Evolutionary conservation across 352 stramenopile species (phyloP).

Genomic region (Phytophthora ohioensis): DNA sequence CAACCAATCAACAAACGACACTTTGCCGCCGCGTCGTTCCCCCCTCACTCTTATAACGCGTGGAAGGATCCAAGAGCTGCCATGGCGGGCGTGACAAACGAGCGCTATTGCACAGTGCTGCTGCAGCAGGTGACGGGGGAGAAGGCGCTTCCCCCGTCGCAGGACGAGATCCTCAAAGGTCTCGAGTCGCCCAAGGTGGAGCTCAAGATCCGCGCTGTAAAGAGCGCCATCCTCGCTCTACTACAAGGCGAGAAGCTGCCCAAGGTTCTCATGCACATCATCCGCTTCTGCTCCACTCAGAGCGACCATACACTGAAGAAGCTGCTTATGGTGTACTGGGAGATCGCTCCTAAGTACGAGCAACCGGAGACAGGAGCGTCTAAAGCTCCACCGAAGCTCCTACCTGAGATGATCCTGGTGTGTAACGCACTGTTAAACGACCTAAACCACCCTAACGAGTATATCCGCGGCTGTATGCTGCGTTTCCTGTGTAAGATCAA

Average conservation of each 20-base stretch:
- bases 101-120: constrained; percentile 89
- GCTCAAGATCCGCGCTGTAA: constrained; percentile 98
- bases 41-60: constrained; percentile 22
- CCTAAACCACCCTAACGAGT: constrained; percentile 99
- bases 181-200: constrained; percentile 95
- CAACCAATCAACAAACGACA: constrained; percentile 28
- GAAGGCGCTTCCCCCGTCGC: constrained; percentile 73
- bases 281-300: constrained; percentile 99
- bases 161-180: constrained; percentile 98
- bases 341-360: constrained; percentile 99
- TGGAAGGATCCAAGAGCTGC: constrained; percentile 38
- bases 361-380: constrained; percentile 50
- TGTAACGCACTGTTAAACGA: constrained; percentile 99
- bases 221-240: constrained; percentile 98
- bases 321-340: constrained; percentile 99
- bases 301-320: constrained; percentile 99
- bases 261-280: constrained; percentile 99
- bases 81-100: constrained; percentile 80
- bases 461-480: constrained; percentile 99
- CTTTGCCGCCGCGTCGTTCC: constrained; percentile 18
- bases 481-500: constrained; percentile 99
- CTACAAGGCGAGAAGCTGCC: constrained; percentile 98
- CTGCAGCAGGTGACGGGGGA: constrained; percentile 71
- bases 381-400: constrained; percentile 90
- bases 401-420: constrained; percentile 99